These are phyloP conservation scores for Pterocarpus macrocarpus DNA, from an alignment of 306 rosid species.

Conservation along the genomic window DNA sequence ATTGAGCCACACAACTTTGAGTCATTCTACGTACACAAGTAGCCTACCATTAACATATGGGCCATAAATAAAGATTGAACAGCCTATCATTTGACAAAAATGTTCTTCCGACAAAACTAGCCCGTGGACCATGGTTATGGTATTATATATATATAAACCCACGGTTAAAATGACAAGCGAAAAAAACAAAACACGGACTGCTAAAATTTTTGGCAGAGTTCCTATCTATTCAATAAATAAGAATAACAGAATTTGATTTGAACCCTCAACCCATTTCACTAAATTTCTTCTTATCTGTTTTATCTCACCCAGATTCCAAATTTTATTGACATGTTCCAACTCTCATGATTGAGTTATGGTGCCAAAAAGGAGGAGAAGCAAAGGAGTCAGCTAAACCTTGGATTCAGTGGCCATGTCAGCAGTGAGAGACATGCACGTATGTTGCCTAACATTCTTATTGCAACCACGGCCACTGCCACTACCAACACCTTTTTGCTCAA, in stretches of 20 bases:
- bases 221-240: neutral
- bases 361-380: neutral
- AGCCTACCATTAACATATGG: neutral
- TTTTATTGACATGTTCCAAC: neutral
- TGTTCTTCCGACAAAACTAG: neutral
- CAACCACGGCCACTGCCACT: neutral
- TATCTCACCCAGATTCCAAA: neutral
- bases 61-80: neutral
- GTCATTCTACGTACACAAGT: neutral
- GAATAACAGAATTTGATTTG: neutral
- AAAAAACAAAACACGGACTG: too few relatives aligned
- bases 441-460: constrained; percentile 40
- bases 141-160: neutral
- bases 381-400: constrained; percentile 45
- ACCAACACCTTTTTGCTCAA: neutral
- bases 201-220: neutral
- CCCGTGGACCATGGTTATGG: neutral
- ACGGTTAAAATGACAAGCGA: neutral
- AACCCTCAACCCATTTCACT: neutral
- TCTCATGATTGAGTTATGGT: neutral
- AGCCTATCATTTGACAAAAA: neutral
- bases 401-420: constrained; percentile 46
- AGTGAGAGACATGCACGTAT: constrained; percentile 50
- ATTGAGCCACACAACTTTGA: too few relatives aligned
- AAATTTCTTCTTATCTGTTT: neutral